Base-by-base conservation (phyloP, 1,284 basidiomycete species). In the Tylopilus sp. region DNA sequence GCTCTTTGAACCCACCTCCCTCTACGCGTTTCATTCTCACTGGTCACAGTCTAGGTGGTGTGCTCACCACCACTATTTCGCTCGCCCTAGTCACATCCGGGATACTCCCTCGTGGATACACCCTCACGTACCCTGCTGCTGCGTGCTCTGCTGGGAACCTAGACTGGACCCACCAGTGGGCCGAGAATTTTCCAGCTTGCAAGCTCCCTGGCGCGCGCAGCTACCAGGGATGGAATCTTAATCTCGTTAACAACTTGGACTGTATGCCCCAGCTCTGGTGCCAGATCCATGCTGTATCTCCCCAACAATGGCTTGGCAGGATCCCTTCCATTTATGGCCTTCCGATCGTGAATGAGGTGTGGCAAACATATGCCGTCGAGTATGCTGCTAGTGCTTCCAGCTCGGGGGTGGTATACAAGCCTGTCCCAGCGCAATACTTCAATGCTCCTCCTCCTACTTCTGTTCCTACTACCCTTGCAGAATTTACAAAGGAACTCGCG, bases 171-270 rank as follows among this genome's bases (percentile, higher is more conserved):
- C n/a, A 49, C 8, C 47, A 49, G n/a, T 49, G n/a, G 7, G n/a
- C 47, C 47, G n/a, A 49, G 10, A 10, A 2, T 24, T 61, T 67
- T 32, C 67, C 57, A 4, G 8, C 26, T 16, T 44, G 59, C 18
- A 41, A 19, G 15, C 22, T 33, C 32, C 3, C n/a, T 1, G 39
- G 36, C 39, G 51, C 26, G 4, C 24, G 16, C 10, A 57, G 54
- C 36, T 67, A 69, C 52, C n/a, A 59, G 15, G 47, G 61, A 3
- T 73, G 70, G 72, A 72, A 73, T 49, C 36, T 44, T n/a, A 73
- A 72, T 52, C 57, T 73, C 5, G 62, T 73, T 47, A 73, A 72
- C 47, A 57, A 57, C 7, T 53, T 62, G 24, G 67, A 72, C 5
- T 54, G 67, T 22, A 56, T 67, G 1, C 67, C 70, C 29, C 67